Base-by-base conservation (phyloP, 371 early-diverging fungal species). In the Edhazardia aedis region DNA sequence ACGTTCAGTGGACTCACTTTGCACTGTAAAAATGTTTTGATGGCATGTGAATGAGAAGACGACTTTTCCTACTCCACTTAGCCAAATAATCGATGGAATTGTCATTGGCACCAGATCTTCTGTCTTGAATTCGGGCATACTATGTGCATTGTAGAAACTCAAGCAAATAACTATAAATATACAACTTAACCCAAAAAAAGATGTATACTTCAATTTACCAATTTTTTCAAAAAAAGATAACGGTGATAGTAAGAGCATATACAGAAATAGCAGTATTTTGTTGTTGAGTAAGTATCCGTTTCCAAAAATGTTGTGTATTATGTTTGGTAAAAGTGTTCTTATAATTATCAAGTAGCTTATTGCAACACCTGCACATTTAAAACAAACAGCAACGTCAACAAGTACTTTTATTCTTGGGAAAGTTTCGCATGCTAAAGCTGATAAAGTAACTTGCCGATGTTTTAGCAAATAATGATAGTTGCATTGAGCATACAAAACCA, bases 301-400 rank as follows among this genome's bases (percentile, higher is more conserved):
- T 4, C 18, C 6, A 50, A 14, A 33, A 4, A 19, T 4, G 6
- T 40, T 3, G 4, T n/a, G 33, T 50, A 19, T 9, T 30, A 30
- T n/a, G 36, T 50, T 6, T 0, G 85, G 84, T 78, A 89, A 82
- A 51, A 94, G 68, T 43, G 89, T 86, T 47, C 89, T 87, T 56
- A 86, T 77, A 56, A 95, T 88, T 46, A 98, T 83, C 38, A 98
- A 71, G 68, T 98, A 98, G n/a, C 89, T 87, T 27, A 86, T 76
- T n/a, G 85, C 80, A 1, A 94, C 99, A 23, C 95, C 95, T 75
- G 94, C 93, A 66, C 99, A 98, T 68, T 98, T 98, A 63, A 92
- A 74, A 27, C 93, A 94, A 60, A 98, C 89, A 28, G 93, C 90
- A 27, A 81, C 51, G 64, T 94, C 94, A 61, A 96, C 88, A 36